Conservation (phyloP, 192 early-diverging fungal genomes). For the Rhizophagus clarus region DNA sequence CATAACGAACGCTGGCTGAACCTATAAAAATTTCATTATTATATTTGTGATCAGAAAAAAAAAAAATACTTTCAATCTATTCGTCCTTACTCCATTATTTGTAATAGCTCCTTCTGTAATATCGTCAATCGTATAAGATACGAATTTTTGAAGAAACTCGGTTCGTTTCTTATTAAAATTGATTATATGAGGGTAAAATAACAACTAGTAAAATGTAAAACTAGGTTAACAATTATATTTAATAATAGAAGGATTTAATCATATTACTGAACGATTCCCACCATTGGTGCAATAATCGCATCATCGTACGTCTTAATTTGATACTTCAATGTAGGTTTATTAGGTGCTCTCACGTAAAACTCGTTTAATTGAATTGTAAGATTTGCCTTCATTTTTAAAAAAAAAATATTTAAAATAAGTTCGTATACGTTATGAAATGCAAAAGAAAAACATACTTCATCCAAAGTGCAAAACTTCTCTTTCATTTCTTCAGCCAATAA, state of each 20-base stretch:
- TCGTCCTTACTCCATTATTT: not conserved
- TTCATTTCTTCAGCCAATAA: conserved; percentile 77
- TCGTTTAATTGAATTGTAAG: conserved; percentile 81
- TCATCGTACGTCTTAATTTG: conserved; percentile 89
- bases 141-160: conserved; percentile 21
- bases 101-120: conserved; percentile 36
- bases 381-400: conserved; percentile 53
- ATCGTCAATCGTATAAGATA: conserved; percentile 34
- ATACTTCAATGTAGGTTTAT: conserved; percentile 69
- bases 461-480: conserved; percentile 82
- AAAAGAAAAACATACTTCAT: conserved; percentile 49
- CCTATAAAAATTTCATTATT: not conserved
- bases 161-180: conserved; percentile 30
- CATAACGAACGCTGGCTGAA: not conserved
- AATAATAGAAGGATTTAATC: not conserved
- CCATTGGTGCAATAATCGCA: conserved; percentile 76
- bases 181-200: conserved; percentile 51
- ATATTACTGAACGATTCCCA: conserved; percentile 31
- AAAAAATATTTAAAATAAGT: not conserved
- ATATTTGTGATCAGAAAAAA: not conserved
- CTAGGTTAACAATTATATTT: not conserved
- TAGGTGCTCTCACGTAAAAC: conserved; percentile 80
- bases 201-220: conserved; percentile 27
- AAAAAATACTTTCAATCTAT: not conserved
- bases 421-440: not conserved